Conservation (phyloP, 495 filamentous ascomycete species). For the Penicillium pancosmium region DNA sequence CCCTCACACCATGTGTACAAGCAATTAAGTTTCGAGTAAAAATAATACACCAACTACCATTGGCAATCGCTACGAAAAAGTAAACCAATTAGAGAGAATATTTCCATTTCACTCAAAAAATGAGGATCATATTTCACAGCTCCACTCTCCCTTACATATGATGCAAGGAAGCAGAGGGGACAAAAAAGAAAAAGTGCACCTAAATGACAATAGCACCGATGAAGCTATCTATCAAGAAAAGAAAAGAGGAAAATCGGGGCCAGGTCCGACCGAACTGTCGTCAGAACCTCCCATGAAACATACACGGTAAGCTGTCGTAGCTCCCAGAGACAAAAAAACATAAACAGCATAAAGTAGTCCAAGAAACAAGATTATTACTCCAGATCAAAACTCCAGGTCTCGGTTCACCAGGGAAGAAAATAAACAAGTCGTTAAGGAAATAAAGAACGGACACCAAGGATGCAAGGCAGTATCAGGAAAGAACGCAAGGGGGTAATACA, state of each 20-base stretch:
- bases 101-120: background rate
- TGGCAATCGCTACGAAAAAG: too few species aligned
- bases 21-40: too few species aligned
- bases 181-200: background rate
- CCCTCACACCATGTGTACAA: too few species aligned
- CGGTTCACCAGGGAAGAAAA: background rate
- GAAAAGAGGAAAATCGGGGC: background rate
- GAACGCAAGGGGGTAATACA: slow-evolving; percentile 22
- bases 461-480: slow-evolving; percentile 21
- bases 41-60: too few species aligned
- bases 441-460: slow-evolving; percentile 30
- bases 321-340: background rate
- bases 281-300: background rate
- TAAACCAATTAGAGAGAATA: background rate
- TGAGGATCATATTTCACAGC: slow-evolving; percentile 2
- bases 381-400: slow-evolving; percentile 3
- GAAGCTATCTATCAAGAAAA: slow-evolving; percentile 4
- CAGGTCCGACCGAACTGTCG: background rate
- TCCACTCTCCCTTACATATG: background rate
- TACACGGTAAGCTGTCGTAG: slow-evolving; percentile 3
- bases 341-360: background rate
- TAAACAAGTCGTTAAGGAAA: slow-evolving; percentile 7
- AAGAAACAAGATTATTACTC: background rate
- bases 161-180: background rate
- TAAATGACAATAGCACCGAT: slow-evolving; percentile 5